Base-by-base conservation (phyloP, 139 green algal species). In the Tetradesmus obliquus region DNA sequence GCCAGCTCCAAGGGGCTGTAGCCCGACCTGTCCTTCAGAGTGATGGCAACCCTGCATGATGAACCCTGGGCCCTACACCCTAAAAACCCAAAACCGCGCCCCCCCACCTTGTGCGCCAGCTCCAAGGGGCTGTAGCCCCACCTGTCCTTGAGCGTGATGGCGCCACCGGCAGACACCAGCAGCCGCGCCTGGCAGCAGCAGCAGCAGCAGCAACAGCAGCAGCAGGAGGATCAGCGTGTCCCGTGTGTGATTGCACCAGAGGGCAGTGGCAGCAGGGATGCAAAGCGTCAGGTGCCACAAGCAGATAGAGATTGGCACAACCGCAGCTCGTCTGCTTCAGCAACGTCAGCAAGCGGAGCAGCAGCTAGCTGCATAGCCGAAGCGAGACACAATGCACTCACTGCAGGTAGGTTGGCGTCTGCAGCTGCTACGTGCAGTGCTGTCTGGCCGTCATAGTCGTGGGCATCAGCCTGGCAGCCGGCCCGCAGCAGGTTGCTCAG, bases 401-500 rank as follows among this genome's bases (percentile, higher is more conserved):
- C 92, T 76, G 91, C 93, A 54, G 92, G 55, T 45, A 95, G 80
- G 80, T 95, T 94, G 84, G 90, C 93, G n/a, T 95, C 94, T 17
- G 93, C 93, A 19, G 94, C 94, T 45, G 89, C 91, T 53, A 94
- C 93, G 91, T 96, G 94, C 66, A 95, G 91, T 5, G 95, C 88
- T 32, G 92, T 95, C 87, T 95, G 93, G 82, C 93, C 88, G 91
- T 97, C 96, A 82, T 96, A 97, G 91, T 97, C 94, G 2, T 76
- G 58, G 8, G 91, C 91, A 51, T 95, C 76, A 3, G 94, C 58
- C 13, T 91, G 15, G 13, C 92, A 93, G 13, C 94, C 94, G 5
- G 94, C 94, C 5, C 51, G 24, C 55, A 97, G 72, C 54, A 95
- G 54, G 32, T 57, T 19, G n/a, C 71, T 81, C 69, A 92, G 85